These are phyloP conservation scores for Sequoia sempervirens DNA, from an alignment of 75 land plant species.

Conservation along the genomic window DNA sequence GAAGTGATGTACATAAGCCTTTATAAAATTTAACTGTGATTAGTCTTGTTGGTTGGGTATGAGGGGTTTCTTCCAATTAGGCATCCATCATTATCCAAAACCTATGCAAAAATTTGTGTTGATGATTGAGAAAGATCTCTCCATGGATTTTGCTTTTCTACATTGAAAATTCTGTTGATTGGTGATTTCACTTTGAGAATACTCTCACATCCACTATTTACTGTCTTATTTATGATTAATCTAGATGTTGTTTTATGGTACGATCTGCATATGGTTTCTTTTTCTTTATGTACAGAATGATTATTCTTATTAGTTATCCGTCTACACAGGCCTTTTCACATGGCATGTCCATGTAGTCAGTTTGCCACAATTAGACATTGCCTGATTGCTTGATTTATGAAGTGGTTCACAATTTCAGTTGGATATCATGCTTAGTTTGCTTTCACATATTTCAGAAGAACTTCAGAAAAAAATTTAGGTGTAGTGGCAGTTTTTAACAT, in stretches of 20 bases:
- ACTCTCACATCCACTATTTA: background rate
- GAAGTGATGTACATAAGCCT: no score
- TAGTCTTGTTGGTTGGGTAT: no score
- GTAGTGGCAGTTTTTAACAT: background rate
- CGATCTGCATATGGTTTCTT: background rate
- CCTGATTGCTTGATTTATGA: background rate
- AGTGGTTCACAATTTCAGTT: background rate
- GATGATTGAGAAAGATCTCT: background rate
- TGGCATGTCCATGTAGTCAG: background rate
- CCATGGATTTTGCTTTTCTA: background rate
- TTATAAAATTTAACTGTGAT: no score
- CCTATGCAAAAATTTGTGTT: background rate
- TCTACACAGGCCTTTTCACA: background rate
- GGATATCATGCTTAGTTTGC: background rate
- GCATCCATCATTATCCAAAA: background rate
- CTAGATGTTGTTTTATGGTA: background rate
- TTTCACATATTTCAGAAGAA: background rate
- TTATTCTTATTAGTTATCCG: background rate
- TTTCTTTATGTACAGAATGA: background rate
- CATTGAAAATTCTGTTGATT: background rate
- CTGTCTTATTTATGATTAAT: background rate
- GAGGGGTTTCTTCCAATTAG: no score
- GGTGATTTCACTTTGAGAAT: background rate
- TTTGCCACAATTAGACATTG: background rate
- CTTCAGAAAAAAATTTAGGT: background rate